Evolutionary conservation across 306 rosid genomes (phyloP), one percentile per base, ranked within the genome.

Genomic region (Pterocarpus santalinus): DNA sequence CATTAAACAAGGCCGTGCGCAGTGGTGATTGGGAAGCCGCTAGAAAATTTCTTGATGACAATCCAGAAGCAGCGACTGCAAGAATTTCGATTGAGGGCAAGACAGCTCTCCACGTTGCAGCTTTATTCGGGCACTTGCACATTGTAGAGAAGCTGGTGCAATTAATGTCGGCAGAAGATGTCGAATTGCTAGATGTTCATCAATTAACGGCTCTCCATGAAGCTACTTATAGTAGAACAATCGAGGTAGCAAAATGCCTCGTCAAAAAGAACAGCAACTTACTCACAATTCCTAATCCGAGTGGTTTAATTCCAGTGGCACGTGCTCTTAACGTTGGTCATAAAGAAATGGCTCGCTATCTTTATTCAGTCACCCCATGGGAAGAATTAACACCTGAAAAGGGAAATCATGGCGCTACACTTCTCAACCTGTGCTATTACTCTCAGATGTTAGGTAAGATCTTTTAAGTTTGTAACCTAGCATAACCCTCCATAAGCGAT

Each of bases 381-480:
- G 22, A 63, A 63, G 68, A 0, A 4, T 34, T 63, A 33, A 34
- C 68, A 33, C 68, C 68, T 13, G 22, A 63, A 11, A 33, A 63
- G 6, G 68, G 68, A 6, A 11, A 1, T 11, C 41, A 33, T 63
- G 68, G 68, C 4, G 43, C 17, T 63, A 34, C 44, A 34, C 17
- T 63, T 63, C 43, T 63, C 68, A 33, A 11, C 44, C 2, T 33
- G 22, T 63, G 68, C 68, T 63, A 63, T 63, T 11, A 63, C 17
- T 63, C 11, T 15, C 7, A 34, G 1, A 5, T 63, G 22, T 14
- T 63, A 12, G 68, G 68, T 34, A 34, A 58, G 35, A 58, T 8
- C 49, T 43, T 8, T 43, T 5, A 43, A 7, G 5, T 43, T 43
- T 38, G 41, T 38, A 4, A 38, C 7, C 41, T 38, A 38, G 41